Percentiles rank a stretch among this genome's conserved stretches.
phyloP scores from a whole-genome alignment of 75 land plant genomes.

The Ceratopteris richardii region DNA sequence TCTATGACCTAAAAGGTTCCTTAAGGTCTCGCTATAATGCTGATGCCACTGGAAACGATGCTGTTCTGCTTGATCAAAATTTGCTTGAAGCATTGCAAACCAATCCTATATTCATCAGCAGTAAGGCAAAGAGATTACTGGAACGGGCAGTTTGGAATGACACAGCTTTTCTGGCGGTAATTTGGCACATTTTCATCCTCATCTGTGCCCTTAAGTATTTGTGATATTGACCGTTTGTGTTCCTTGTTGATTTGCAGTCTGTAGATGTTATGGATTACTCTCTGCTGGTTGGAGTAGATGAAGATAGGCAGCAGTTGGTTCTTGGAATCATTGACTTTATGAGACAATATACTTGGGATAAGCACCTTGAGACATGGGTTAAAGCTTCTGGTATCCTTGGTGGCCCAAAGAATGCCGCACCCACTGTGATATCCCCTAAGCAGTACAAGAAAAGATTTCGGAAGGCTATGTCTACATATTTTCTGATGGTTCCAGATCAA shows the following conservation, averaged over 20 bases:
- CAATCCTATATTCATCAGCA: conserved; percentile 80
- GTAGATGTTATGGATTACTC: conserved; percentile 96
- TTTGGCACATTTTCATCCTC: too few species aligned
- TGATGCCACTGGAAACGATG: conserved; percentile 59
- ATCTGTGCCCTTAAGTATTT: too few species aligned
- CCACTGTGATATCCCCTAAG: conserved; percentile 81
- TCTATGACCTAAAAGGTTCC: conserved; percentile 93
- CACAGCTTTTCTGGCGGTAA: conserved; percentile 85
- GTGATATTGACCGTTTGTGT: too few species aligned
- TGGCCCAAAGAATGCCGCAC: conserved; percentile 76
- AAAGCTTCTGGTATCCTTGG: conserved; percentile 95
- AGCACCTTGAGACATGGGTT: conserved; percentile 95
- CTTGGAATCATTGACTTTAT: conserved; percentile 89
- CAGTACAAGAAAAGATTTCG: conserved; percentile 91
- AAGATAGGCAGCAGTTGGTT: conserved; percentile 69
- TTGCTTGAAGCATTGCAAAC: conserved; percentile 69
- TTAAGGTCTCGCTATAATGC: conserved; percentile 80
- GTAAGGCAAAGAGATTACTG: conserved; percentile 69
- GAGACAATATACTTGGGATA: conserved; percentile 98
- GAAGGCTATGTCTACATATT: conserved; percentile 89
- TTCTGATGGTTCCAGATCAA: conserved; percentile 79
- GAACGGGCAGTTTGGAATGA: conserved; percentile 97
- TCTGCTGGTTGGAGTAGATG: conserved; percentile 77
- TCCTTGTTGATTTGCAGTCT: conserved; percentile 31
- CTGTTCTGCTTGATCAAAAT: conserved; percentile 77